Conservation (phyloP, 2,329 filamentous ascomycete genomes). For the Cryoendolithus antarcticus region DNA sequence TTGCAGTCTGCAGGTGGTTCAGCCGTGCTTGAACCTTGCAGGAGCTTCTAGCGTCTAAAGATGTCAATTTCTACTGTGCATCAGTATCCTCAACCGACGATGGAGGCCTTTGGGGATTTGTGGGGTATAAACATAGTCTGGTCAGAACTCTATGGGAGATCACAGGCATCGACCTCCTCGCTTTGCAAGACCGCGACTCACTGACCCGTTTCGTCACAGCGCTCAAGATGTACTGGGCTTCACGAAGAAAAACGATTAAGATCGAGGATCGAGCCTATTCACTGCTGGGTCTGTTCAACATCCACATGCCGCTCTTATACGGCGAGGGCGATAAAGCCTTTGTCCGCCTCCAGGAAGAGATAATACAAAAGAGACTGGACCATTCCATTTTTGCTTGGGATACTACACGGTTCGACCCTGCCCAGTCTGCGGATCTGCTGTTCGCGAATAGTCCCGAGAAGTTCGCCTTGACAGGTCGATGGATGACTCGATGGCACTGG, state of each 20-base stretch:
- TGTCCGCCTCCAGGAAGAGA: constrained; percentile 10
- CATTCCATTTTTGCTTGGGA: constrained; percentile 13
- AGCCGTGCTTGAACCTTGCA: constrained; percentile 11
- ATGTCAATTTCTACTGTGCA: constrained; percentile 9
- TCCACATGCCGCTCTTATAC: constrained; percentile 34
- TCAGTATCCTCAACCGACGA: background rate
- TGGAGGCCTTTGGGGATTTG: constrained; percentile 2
- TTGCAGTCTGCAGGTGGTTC: constrained; percentile 7
- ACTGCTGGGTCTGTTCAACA: constrained; percentile 31
- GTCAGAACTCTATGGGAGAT: background rate
- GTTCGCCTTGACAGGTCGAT: no score
- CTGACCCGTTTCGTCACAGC: constrained; percentile 3
- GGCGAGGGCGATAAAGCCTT: constrained; percentile 21
- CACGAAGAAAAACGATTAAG: constrained; percentile 6
- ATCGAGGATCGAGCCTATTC: constrained; percentile 34
- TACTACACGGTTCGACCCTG: no score
- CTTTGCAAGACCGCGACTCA: background rate
- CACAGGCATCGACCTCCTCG: background rate
- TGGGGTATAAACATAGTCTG: constrained; percentile 6
- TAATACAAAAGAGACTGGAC: constrained; percentile 7
- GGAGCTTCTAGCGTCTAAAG: constrained; percentile 8
- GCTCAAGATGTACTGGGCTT: constrained; percentile 10
- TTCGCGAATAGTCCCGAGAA: no score
- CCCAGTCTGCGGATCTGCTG: no score
- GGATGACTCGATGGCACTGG: no score